These are phyloP conservation scores for Elaeis oleifera DNA, from an alignment of 202 grass and related monocot species.

Conservation along the genomic window DNA sequence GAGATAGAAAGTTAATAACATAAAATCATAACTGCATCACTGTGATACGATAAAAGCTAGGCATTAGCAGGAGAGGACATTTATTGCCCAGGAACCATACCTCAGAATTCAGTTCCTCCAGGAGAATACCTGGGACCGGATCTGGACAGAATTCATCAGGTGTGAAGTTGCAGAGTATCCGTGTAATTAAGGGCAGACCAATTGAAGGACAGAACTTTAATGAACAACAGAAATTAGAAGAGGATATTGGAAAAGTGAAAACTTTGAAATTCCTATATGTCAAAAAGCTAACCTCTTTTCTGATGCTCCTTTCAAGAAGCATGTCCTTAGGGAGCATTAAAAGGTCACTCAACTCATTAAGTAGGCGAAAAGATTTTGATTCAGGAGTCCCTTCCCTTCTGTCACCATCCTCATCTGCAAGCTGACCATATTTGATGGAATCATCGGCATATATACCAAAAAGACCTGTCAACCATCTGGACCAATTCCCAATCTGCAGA, in stretches of 20 bases:
- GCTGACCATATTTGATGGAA: slow-evolving; percentile 17
- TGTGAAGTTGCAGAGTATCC: slow-evolving; percentile 69
- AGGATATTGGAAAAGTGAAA: background rate
- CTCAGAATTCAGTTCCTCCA: slow-evolving; percentile 72
- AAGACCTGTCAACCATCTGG: slow-evolving; percentile 51
- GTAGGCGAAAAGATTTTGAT: slow-evolving; percentile 47
- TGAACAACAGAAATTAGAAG: slow-evolving; percentile 4
- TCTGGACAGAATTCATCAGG: slow-evolving; percentile 93
- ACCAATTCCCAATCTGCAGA: slow-evolving; percentile 76
- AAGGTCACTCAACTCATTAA: slow-evolving; percentile 91
- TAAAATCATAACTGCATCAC: too few species aligned
- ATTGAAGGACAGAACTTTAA: slow-evolving; percentile 72
- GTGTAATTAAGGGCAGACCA: slow-evolving; percentile 49
- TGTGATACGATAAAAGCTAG: too few species aligned
- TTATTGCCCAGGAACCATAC: slow-evolving; percentile 13
- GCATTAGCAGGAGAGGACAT: too few species aligned
- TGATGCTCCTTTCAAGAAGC: slow-evolving; percentile 71
- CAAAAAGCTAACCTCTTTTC: slow-evolving; percentile 60
- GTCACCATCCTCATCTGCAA: slow-evolving; percentile 18
- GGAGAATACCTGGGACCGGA: slow-evolving; percentile 56
- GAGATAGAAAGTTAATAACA: too few species aligned
- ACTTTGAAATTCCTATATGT: background rate
- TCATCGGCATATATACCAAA: slow-evolving; percentile 50
- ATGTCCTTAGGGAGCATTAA: slow-evolving; percentile 98
- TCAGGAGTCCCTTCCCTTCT: slow-evolving; percentile 27